Evolutionary conservation across 345 rosid genomes (phyloP), one percentile per base, ranked within the genome.

Genomic region (Physaria fendleri): DNA sequence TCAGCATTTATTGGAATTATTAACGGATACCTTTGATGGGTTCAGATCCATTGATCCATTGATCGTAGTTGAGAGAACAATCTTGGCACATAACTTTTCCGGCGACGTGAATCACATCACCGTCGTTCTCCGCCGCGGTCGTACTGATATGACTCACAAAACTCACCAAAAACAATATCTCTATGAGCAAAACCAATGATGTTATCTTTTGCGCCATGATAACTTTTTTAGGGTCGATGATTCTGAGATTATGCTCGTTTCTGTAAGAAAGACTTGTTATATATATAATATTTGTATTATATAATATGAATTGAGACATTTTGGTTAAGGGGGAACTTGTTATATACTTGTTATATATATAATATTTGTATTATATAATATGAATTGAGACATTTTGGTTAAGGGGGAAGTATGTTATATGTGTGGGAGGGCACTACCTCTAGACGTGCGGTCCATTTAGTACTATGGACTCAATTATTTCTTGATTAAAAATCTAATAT

Each of bases 1-100:
- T 32, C 5, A 32, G 12, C n/a, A 32, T 32, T 45, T 12, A 23
- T 45, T 22, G 16, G 16, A 45, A n/a, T 15, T 12, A 14, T 45
- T 22, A 12, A 12, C n/a, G 16, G 5, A 47, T 50, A 82, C 95
- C 92, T 82, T 86, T 81, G 47, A 90, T 78, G 50, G 95, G 90
- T 23, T 58, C 54, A 33, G 78, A 71, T 2, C 92, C 92, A 33
- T 65, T 57, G 18, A 74, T 62, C 90, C 92, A 90, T 38, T 86
- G 71, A 3, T 63, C 40, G 53, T 78, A 87, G 71, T 76, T 69
- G 46, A 81, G 77, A 70, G 78, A 54, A 76, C 97, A 90, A 63
- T 87, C 95, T 56, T 87, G 97, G 69, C 93, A 90, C 69, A 80
- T 23, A 1, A 87, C 85, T 66, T 79, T 77, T 0, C 97, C 97